Evolutionary conservation across 371 early-diverging fungal species (phyloP), one percentile per base, ranked within the genome.

Genomic region (Haplosporangium sp.): DNA sequence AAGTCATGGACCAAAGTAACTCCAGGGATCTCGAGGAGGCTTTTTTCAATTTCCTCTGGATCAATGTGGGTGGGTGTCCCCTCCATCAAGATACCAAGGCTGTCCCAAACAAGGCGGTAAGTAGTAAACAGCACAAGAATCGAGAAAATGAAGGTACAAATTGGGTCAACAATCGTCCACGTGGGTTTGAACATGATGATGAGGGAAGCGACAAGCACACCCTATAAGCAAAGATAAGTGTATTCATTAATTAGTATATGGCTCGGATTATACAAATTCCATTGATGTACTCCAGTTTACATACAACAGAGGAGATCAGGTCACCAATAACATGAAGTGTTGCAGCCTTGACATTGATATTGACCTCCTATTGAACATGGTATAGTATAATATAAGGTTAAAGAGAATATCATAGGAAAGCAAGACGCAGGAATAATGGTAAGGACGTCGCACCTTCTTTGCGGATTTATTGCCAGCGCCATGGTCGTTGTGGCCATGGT

Each of bases 311-410:
- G 6, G 92, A 92, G 39, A 96, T 85, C 40, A 96, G 81, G 82
- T 97, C 97, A 15, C 96, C 95, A 61, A 97, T 83, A 19, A 95
- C 95, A 84, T 97, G 95, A 65, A 92, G 84, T 9, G 90, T 88
- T 9, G 94, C 92, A 34, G 94, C 92, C 71, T 90, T 85, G 48
- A 94, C 85, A 68, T 93, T 93, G 71, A 94, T 86, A 71, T 92
- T 93, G 35, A 84, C 61, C 77, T 88, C 86, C 87, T 88, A 77
- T 60, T 27, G 42, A 45, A 11, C 34, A 17, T 39, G 48, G 48
- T 34, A 61, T 52, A 27, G 27, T 27, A 27, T 27, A 27, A 27
- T 27, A 27, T 27, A 27, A 27, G 27, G 27, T 27, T 27, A 27
- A 27, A 27, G 27, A 27, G 27, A 27, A 27, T 27, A 27, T 27